Evolutionary conservation across 257 asterid genomes (phyloP).

Genomic region (Primulina huaijiensis): DNA sequence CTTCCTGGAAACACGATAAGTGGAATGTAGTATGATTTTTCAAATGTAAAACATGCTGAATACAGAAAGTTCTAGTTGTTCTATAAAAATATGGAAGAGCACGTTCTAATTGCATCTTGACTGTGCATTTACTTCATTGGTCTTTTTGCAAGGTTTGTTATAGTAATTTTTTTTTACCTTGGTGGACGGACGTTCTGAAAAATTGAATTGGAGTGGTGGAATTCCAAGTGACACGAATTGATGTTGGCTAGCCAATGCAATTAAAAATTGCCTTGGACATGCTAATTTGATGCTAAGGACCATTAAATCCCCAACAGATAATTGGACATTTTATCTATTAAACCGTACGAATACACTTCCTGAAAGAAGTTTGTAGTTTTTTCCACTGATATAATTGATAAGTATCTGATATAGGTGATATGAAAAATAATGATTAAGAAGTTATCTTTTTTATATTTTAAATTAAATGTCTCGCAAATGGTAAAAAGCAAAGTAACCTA

Average conservation of each 20-base stretch:
- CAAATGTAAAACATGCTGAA: background rate
- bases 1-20: constrained; percentile 10
- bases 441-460: constrained; percentile 5
- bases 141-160: too few species aligned
- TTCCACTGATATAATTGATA: background rate
- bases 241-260: background rate
- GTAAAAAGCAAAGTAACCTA: constrained; percentile 6
- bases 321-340: background rate
- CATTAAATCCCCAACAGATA: background rate
- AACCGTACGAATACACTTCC: background rate
- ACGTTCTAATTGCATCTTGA: too few species aligned
- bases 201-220: background rate
- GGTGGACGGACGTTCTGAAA: background rate
- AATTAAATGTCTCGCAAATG: background rate
- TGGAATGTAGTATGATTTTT: background rate
- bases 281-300: background rate
- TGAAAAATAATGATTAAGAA: background rate
- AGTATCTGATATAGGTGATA: background rate
- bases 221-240: background rate
- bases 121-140: too few species aligned
- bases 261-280: background rate
- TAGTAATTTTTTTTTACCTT: background rate
- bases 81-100: too few species aligned
- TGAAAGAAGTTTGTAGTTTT: background rate
- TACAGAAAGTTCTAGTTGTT: background rate